Evolutionary conservation across 208 protist genomes (phyloP), one percentile per base, ranked within the genome.

Genomic region (Leishmania arabica): DNA sequence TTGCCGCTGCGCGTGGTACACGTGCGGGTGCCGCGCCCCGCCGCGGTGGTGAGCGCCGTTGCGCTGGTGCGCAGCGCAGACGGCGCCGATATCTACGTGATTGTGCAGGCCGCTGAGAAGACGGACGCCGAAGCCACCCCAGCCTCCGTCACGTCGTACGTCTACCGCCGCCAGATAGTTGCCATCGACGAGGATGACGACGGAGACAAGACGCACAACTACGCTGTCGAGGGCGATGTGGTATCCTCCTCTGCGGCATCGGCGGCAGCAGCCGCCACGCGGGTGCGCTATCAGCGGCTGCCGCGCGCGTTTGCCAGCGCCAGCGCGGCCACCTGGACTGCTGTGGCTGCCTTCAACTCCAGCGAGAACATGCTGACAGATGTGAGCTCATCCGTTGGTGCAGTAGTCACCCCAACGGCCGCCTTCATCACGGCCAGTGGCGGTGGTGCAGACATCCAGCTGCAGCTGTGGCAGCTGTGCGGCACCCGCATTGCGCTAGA

Each of bases 261-360:
- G 73, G 53, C 6, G 74, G 58, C 21, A 40, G 51, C 74, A 24
- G 31, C 75, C 9, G 31, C 45, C 56, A 58, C 45, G 60, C 51
- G 64, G 17, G 88, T 90, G 62, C 83, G 71, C 58, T 94, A 94
- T 81, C 79, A 88, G 74, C 87, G 81, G 2, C 71, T 94, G 49
- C 91, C 91, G 4, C 88, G 82, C 47, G 31, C 78, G 11, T 78
- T 91, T 60, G 72, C 77, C n/a, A 87, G 80, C 65, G 80, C 86
- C n/a, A 79, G 71, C 56, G 80, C 54, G 9, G 7, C 47, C 42
- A 77, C 81, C n/a, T 91, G 88, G 83, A 91, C 83, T 34, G 82
- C 85, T 45, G 73, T 74, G 11, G 66, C 84, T 13, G 82, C 81
- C 42, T 81, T 84, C 68, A 69, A 56, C 73, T 51, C 83, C 17